Conservation (phyloP, 768 basidiomycete genomes). For the Baorangia bicolor region DNA sequence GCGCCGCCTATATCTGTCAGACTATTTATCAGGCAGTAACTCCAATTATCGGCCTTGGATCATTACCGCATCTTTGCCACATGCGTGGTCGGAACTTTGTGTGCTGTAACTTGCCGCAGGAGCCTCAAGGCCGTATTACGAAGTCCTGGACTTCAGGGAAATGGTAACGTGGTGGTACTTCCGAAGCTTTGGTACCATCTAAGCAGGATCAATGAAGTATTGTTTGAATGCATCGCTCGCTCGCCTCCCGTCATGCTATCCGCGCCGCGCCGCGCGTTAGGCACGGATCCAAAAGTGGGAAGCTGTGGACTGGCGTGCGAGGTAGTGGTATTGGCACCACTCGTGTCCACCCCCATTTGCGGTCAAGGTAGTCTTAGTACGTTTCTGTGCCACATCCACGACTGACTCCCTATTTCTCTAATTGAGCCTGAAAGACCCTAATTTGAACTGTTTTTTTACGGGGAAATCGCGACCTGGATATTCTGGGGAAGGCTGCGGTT, state of each 20-base stretch:
- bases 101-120: conserved; percentile 20
- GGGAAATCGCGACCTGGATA: conserved; percentile 11
- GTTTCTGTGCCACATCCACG: conserved; percentile 22
- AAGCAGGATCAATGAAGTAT: conserved; percentile 11
- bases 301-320: conserved; percentile 10
- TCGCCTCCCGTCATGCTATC: conserved; percentile 2
- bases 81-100: conserved; percentile 13
- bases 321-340: conserved; percentile 1
- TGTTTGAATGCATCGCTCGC: conserved; percentile 7
- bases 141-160: conserved; percentile 12
- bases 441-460: conserved; percentile 8
- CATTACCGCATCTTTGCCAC: conserved; percentile 25
- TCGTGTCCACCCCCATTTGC: conserved; percentile 24
- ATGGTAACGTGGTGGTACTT: conserved; percentile 14
- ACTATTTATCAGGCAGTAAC: conserved; percentile 11
- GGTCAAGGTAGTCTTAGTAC: conserved; percentile 18
- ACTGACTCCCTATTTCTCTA: conserved; percentile 3
- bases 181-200: conserved; percentile 3
- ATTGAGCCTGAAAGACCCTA: conserved; percentile 9
- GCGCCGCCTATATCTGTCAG: conserved; percentile 9
- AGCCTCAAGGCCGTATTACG: conserved; percentile 11
- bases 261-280: not conserved
- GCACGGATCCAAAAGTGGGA: conserved; percentile 19
- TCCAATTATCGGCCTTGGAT: conserved; percentile 3
- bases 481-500: conserved; percentile 10